A percentile compares a stretch with the other conserved stretches of the same genome.
Evolutionary conservation across 179 eudicot genomes (phyloP).

Genomic region (Patellifolia procumbens): DNA sequence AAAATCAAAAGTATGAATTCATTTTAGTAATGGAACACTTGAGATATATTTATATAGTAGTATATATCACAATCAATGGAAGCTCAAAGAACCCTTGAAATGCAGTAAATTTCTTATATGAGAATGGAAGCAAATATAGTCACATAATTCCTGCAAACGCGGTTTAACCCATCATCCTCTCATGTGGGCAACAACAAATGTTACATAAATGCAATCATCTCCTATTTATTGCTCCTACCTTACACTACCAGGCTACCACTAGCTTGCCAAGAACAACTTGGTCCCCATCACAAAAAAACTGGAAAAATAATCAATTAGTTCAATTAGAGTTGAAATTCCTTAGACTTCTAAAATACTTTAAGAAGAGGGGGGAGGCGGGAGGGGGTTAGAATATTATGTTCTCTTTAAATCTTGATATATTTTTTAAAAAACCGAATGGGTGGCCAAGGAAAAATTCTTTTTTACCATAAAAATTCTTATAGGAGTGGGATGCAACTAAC

Average conservation of each 20-base stretch:
- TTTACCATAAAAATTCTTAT: neutral
- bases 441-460: neutral
- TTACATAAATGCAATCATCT: conserved; percentile 12
- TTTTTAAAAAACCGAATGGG: neutral
- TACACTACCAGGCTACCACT: neutral
- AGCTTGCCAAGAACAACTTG: neutral
- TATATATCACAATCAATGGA: neutral
- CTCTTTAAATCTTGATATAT: neutral
- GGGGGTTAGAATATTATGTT: neutral
- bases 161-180: neutral
- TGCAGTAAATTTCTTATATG: neutral
- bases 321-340: neutral
- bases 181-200: conserved; percentile 1
- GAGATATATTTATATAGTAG: neutral
- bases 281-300: neutral
- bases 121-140: neutral
- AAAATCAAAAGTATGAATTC: neutral
- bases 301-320: neutral
- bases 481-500: conserved; percentile 31
- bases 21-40: no score
- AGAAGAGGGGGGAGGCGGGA: no score
- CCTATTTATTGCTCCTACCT: conserved; percentile 1
- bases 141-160: neutral
- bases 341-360: no score
- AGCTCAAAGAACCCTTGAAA: neutral